These are phyloP conservation scores for Phytophthora pseudosyringae DNA, from an alignment of 352 stramenopile genomes.

Conservation along the genomic window DNA sequence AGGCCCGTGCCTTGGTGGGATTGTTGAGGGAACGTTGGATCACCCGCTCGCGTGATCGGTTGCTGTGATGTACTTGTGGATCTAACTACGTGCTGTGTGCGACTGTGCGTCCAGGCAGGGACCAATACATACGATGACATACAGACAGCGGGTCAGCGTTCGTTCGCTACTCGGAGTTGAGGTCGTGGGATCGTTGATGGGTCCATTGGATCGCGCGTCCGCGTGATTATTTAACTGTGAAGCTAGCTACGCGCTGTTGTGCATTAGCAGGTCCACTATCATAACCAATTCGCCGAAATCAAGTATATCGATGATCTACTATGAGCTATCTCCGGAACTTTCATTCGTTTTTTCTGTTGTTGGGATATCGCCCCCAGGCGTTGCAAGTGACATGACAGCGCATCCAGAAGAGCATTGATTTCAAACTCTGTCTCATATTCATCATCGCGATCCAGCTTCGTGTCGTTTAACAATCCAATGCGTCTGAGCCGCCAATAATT, in stretches of 20 bases:
- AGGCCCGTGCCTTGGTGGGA: too few relatives aligned
- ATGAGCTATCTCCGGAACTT: background rate
- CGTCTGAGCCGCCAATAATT: background rate
- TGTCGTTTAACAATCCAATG: background rate
- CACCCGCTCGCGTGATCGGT: too few relatives aligned
- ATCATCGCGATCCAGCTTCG: background rate
- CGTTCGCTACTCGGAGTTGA: too few relatives aligned
- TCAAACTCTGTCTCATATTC: background rate
- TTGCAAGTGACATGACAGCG: background rate
- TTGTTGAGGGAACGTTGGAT: too few relatives aligned
- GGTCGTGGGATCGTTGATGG: background rate
- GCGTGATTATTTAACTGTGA: background rate
- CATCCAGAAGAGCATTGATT: background rate
- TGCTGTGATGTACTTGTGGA: too few relatives aligned
- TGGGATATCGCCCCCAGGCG: background rate
- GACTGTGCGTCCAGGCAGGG: too few relatives aligned
- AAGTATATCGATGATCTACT: background rate
- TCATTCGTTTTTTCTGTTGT: background rate
- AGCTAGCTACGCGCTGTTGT: background rate
- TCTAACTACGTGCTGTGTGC: too few relatives aligned
- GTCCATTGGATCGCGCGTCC: too few relatives aligned
- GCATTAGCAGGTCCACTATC: background rate
- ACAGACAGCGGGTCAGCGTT: too few relatives aligned
- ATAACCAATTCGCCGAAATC: background rate
- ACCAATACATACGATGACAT: too few relatives aligned